Evolutionary conservation across 2,329 filamentous ascomycete genomes (phyloP), one percentile per base, ranked within the genome.

Genomic region (Podosphaera aphanis): DNA sequence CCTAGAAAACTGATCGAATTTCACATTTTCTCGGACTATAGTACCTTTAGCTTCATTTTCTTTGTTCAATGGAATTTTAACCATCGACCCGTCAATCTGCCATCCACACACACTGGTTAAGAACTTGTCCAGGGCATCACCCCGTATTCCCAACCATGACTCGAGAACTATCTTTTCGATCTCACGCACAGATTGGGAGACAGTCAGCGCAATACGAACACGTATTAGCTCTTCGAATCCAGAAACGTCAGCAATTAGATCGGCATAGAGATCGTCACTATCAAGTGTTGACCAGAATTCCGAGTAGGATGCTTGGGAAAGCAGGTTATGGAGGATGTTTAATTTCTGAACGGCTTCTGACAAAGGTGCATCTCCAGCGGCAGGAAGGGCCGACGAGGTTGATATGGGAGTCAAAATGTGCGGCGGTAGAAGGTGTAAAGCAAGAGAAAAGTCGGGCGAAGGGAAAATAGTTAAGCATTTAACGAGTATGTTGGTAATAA

Each of bases 381-480:
- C 63, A 40, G 69, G 66, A 50, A 69, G 60, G 33, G 65, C 60
- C 36, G 61, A 60, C 39, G 60, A 61, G 46, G 73, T 61, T 29
- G 68, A 66, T 49, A 70, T 63, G 47, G 72, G 76, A 15, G 72
- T 72, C 53, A 85, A 74, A 52, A 81, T 73, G 61, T 86, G 77
- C 41, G 88, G 80, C 52, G 85, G 84, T 59, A 98, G 85, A 53
- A 98, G 83, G 61, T 93, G 83, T 50, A 98, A 79, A 58, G 82
- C 81, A 57, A 95, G 83, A 57, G 78, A 79, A 76, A 95, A 98
- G 64, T 95, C 86, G 39, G 90, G 77, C 18, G 83, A 86, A 52
- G 90, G 90, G 71, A 98, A 98, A 67, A 93, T 83, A 56, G 88
- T 93, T 62, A 98, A 78, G 55, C 86, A 74, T 72, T 95, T 98